phyloP scores from a whole-genome alignment of 1,284 basidiomycete genomes.

The Naganishia sp. region DNA sequence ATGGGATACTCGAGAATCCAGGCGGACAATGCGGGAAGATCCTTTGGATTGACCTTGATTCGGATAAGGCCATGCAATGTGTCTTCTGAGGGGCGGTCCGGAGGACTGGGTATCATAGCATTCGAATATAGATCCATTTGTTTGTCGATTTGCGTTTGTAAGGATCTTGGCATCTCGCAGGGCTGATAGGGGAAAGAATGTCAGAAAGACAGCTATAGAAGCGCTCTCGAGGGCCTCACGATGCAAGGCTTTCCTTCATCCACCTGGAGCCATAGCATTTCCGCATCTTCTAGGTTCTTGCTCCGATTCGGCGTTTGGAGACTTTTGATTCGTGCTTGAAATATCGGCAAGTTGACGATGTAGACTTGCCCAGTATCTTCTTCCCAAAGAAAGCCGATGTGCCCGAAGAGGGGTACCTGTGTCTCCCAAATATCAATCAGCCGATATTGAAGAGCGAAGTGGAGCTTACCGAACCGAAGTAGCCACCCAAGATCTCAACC shows the following conservation, averaged over 20 bases:
- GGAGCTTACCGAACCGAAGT: conserved; percentile 8
- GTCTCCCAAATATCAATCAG: neutral
- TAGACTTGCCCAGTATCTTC: conserved; percentile 13
- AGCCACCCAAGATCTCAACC: neutral
- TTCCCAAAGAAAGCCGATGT: conserved; percentile 8
- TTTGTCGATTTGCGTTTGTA: neutral
- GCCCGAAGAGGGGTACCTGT: conserved; percentile 1
- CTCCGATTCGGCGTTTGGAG: neutral
- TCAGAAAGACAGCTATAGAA: neutral
- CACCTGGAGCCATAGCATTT: conserved; percentile 17
- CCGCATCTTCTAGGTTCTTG: neutral
- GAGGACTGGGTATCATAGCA: neutral
- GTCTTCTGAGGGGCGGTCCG: neutral
- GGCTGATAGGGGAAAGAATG: neutral
- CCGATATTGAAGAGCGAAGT: neutral
- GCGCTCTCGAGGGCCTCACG: neutral
- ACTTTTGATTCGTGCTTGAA: neutral
- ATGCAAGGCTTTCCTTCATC: neutral
- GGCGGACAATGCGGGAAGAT: conserved; percentile 15
- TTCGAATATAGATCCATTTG: neutral
- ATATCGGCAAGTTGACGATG: conserved; percentile 3
- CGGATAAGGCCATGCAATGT: neutral
- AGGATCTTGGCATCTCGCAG: neutral
- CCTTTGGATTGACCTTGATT: neutral
- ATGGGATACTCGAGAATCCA: conserved; percentile 22